Evolutionary conservation across 257 asterid genomes (phyloP).

Genomic region (Ligustrum vulgare): DNA sequence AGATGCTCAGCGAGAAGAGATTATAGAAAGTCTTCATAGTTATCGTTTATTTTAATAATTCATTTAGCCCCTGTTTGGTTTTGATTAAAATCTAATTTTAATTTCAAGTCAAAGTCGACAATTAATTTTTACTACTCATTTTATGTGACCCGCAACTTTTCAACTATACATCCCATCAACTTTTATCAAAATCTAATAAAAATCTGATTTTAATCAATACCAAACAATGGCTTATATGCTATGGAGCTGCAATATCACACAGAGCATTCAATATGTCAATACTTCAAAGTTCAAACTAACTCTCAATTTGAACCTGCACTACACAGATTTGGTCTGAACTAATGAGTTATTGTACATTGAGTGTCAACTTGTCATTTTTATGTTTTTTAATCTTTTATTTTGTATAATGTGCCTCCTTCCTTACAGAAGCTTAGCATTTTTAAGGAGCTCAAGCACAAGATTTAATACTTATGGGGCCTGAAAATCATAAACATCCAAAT

Average conservation of each 20-base stretch:
- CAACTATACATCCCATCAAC: too few relatives aligned
- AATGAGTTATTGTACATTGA: neutral
- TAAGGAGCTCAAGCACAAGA: constrained; percentile 28
- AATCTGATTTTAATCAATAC: too few relatives aligned
- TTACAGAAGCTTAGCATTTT: constrained; percentile 40
- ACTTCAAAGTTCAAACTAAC: neutral
- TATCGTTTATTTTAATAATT: neutral
- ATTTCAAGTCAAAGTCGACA: too few relatives aligned
- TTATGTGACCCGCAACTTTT: too few relatives aligned
- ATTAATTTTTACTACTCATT: too few relatives aligned
- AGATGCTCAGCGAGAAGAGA: neutral
- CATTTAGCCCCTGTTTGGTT: too few relatives aligned
- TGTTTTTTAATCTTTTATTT: constrained; percentile 10
- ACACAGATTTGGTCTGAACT: neutral
- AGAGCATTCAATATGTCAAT: neutral
- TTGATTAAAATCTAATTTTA: too few relatives aligned
- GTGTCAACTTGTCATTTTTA: neutral
- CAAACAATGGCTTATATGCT: neutral
- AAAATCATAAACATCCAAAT: constrained; percentile 55
- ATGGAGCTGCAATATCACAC: neutral
- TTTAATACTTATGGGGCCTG: constrained; percentile 61
- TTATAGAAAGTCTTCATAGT: neutral
- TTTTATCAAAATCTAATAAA: too few relatives aligned
- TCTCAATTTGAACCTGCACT: neutral
- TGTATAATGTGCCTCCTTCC: constrained; percentile 17